Evolutionary conservation across 345 rosid genomes (phyloP), one percentile per base, ranked within the genome.

Genomic region (Salix suchowensis): DNA sequence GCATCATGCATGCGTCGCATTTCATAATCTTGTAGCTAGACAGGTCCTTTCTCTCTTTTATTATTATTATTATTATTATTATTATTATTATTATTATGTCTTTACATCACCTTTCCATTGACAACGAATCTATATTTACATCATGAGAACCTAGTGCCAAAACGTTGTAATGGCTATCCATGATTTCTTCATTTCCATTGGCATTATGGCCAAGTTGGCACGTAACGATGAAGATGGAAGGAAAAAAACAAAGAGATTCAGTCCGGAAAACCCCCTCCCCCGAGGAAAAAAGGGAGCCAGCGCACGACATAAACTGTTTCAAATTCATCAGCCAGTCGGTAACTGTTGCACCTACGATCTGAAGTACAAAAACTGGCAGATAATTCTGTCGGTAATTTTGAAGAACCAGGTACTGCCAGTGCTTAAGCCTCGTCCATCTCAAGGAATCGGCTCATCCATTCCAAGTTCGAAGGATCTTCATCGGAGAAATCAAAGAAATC

Each of bases 401-500:
- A 34, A 34, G 0, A 34, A 34, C 36, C 6, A 34, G 6, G 36
- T 34, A 34, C 36, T 34, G 36, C 36, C 36, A 5, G 36, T 34
- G 6, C 4, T 34, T 50, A 42, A 8, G n/a, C 50, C 64, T 74
- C 23, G 2, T 61, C 70, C 36, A 74, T 23, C 64, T 74, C 75
- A 61, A 74, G 79, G 42, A 80, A 80, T 23, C 72, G 76, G 65
- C 52, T 86, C 34, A 84, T 65, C 88, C 88, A 86, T 32, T 83
- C 88, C 79, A 88, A 68, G 81, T 82, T 88, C 54, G 82, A 28
- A 34, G 90, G 78, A 79, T 84, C 87, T 71, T 83, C 90, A 71
- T 83, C 83, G 42, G 94, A 86, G 89, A 91, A 91, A 79, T 91
- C 91, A 62, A 91, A 89, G 86, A 91, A 88, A 50, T 88, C 88